Evolutionary conservation across 2,329 filamentous ascomycete genomes (phyloP).

Genomic region (Aureobasidium sp.): DNA sequence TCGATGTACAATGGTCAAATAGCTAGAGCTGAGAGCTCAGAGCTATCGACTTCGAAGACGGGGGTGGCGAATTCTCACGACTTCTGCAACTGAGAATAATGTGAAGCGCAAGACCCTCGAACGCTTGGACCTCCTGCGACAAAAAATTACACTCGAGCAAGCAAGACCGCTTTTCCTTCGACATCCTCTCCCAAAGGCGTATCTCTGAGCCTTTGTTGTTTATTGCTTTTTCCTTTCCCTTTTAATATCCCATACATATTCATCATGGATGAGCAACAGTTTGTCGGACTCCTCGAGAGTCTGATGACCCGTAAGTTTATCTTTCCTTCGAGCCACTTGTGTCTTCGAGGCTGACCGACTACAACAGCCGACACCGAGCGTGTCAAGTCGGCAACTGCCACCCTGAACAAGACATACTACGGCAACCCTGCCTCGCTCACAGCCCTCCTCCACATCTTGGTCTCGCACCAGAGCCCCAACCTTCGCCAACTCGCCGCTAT

Average conservation of each 20-base stretch:
- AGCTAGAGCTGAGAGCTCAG: too few species aligned
- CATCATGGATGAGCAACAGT: slow-evolving; percentile 69
- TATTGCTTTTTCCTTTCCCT: slow-evolving; percentile 11
- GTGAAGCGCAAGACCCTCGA: neutral
- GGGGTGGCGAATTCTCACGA: too few species aligned
- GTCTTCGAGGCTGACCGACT: slow-evolving; percentile 5
- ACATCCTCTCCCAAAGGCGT: slow-evolving; percentile 6
- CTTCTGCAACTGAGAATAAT: too few species aligned
- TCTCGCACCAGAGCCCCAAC: slow-evolving; percentile 61
- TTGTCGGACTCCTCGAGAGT: slow-evolving; percentile 78
- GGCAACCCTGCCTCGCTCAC: slow-evolving; percentile 77
- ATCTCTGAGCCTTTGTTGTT: slow-evolving; percentile 2
- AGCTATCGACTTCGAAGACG: too few species aligned
- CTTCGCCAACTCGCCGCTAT: slow-evolving; percentile 87
- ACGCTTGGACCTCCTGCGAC: neutral
- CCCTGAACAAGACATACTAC: slow-evolving; percentile 91
- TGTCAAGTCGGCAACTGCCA: slow-evolving; percentile 68
- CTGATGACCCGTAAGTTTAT: slow-evolving; percentile 71
- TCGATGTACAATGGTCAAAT: too few species aligned
- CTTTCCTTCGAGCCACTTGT: neutral
- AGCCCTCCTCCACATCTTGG: slow-evolving; percentile 78
- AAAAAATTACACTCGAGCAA: neutral
- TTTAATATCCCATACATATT: slow-evolving; percentile 8
- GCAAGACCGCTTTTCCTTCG: neutral
- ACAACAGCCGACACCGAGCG: slow-evolving; percentile 71